Conservation (phyloP, 1,139 yeast genomes). For the Blastobotrys indianensis region DNA sequence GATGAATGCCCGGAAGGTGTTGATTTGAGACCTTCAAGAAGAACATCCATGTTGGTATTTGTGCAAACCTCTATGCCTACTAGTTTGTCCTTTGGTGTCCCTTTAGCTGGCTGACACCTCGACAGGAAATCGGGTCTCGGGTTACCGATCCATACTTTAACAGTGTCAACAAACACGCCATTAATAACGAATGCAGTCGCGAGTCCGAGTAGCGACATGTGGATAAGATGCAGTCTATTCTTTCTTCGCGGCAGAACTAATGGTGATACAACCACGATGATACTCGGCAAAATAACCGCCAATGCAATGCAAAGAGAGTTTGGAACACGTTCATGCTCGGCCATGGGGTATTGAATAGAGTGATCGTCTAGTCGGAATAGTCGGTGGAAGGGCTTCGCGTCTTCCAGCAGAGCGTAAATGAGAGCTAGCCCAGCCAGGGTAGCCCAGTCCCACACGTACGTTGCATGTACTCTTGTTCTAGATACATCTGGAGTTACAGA, state of each 20-base stretch:
- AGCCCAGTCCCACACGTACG: conserved; percentile 24
- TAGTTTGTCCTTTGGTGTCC: conserved; percentile 36
- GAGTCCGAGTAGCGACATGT: conserved; percentile 42
- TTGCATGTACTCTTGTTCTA: background rate
- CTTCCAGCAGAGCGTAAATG: conserved; percentile 22
- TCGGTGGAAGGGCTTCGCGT: conserved; percentile 28
- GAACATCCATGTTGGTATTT: conserved; percentile 30
- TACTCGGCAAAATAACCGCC: conserved; percentile 30
- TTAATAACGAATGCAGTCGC: conserved; percentile 39
- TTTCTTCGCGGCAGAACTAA: conserved; percentile 22
- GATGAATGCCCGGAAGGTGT: conserved; percentile 83
- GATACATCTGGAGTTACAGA: too few relatives aligned
- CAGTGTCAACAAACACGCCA: conserved; percentile 46
- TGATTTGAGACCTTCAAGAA: conserved; percentile 67
- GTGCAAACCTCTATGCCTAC: conserved; percentile 53
- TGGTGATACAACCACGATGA: conserved; percentile 28
- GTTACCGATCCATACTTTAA: conserved; percentile 73
- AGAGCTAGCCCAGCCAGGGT: conserved; percentile 19
- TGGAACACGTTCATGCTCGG: conserved; percentile 46
- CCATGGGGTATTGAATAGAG: conserved; percentile 48
- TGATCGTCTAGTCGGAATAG: conserved; percentile 31
- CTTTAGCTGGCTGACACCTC: conserved; percentile 53
- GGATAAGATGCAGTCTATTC: conserved; percentile 28
- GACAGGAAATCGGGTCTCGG: conserved; percentile 76
- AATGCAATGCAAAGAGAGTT: conserved; percentile 30